Evolutionary conservation across 805 yeast species (phyloP), one percentile per base, ranked within the genome.

Genomic region (Candida boleticola): DNA sequence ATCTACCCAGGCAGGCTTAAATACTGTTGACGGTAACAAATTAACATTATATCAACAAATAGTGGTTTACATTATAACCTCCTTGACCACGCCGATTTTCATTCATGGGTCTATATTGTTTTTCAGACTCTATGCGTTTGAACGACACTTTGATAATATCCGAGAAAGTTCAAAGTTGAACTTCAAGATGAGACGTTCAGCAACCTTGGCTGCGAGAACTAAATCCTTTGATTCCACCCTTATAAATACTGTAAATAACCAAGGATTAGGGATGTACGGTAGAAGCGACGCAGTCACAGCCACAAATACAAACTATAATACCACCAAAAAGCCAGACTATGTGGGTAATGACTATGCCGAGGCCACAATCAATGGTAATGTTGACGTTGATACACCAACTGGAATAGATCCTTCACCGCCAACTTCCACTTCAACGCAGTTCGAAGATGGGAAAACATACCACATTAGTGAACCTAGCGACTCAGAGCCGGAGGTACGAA

Each of bases 1-100:
- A 0, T 65, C 83, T 1, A 89, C 98, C 1, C 97, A 92, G 57
- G 95, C 97, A 0, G 99, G 99, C 0, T 66, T 93, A 42, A 89
- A 89, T 58, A 84, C 97, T 0, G 70, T 87, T 19, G 79, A 89
- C 52, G 49, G 83, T 29, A 88, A 88, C 57, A 62, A 68, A 0
- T 50, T 90, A 43, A 63, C 73, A 0, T 59, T 85, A 35, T 92
- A 83, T 64, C 99, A 93, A 61, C 98, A 92, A 57, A 76, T 89
- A 13, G 69, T 76, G 7, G 61, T 92, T 2, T 88, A 83, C 57
- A 49, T 86, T 10, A 45, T 80, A 2, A 65, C 90, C 22, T 70
- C 80, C 48, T 51, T 89, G 17, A 77, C 95, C 3, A 89, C 96
- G 0, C 98, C 98, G 1, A 86, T 93, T 17, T 83, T 84, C 57